Evolutionary conservation across 768 basidiomycete genomes (phyloP), one percentile per base, ranked within the genome.

Genomic region (Termitomyces sp.): DNA sequence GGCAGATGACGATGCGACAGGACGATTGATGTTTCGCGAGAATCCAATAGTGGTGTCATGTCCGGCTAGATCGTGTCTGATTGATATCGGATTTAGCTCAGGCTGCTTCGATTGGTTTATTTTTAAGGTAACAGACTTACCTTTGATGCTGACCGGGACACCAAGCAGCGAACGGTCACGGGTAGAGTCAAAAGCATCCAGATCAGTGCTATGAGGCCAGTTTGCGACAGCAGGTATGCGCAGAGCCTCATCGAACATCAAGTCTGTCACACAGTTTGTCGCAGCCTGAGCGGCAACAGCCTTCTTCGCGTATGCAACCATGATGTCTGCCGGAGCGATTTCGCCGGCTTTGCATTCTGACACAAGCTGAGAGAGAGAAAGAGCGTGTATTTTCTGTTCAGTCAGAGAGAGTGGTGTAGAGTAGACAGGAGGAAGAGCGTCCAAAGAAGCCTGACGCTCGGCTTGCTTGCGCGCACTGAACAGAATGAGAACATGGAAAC

Each of bases 91-190:
- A 20, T 65, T 46, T 33, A 37, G 42, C 27, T 27, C 4, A 27
- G 27, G 27, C 49, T 58, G 39, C 41, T 55, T 46, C 57, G 36
- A 24, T 18, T 20, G 37, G 13, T 3, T 7, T 31, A 48, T 6
- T 39, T n/a, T 27, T 54, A 16, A 52, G 52, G 61, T 65, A 65
- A 47, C 59, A 48, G 57, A 65, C 50, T 57, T 63, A 73, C 88
- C 87, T 75, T 89, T 89, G 65, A 89, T 72, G 50, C 85, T 86
- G 20, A 89, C 75, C 16, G 88, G 88, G 0, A 90, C 80, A 18
- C 87, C 87, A 49, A 87, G 78, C 7, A 89, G 75, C 12, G 83
- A 80, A 20, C 76, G 75, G 58, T 78, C 76, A 24, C 70, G 66
- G 20, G 67, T 62, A 15, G 66, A 67, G 55, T 78, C 79, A 41